Percentiles rank a stretch among this genome's conserved stretches.
phyloP scores from a whole-genome alignment of 148 eudicot species.

The Rhododendron mucronatum region DNA sequence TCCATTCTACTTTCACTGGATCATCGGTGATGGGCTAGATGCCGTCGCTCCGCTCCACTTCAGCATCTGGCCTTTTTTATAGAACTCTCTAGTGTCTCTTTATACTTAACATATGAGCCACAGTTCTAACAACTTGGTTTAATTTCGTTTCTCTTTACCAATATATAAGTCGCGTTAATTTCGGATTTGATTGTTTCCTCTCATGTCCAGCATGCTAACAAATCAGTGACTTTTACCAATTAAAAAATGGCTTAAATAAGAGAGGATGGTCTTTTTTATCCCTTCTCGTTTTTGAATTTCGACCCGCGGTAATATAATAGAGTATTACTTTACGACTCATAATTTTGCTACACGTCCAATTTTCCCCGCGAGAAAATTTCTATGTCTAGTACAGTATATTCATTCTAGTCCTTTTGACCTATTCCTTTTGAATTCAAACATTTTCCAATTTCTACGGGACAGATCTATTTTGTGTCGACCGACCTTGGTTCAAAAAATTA shows the following conservation, averaged over 20 bases:
- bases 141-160: too few relatives aligned
- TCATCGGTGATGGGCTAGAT: too few relatives aligned
- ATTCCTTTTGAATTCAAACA: neutral
- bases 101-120: too few relatives aligned
- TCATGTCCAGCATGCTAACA: neutral
- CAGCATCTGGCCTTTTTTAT: too few relatives aligned
- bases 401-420: neutral
- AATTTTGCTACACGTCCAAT: neutral
- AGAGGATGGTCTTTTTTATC: too few relatives aligned
- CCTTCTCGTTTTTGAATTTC: too few relatives aligned
- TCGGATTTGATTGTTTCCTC: neutral
- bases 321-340: neutral
- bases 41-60: too few relatives aligned
- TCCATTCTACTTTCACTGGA: too few relatives aligned
- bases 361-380: neutral
- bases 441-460: neutral
- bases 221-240: neutral
- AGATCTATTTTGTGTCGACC: too few relatives aligned
- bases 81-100: too few relatives aligned
- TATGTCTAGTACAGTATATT: neutral
- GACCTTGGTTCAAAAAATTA: neutral
- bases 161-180: too few relatives aligned
- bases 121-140: neutral
- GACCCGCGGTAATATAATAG: neutral
- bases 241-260: neutral